Conservation (phyloP, 805 yeast genomes). For the Metschnikowia lachancei region DNA sequence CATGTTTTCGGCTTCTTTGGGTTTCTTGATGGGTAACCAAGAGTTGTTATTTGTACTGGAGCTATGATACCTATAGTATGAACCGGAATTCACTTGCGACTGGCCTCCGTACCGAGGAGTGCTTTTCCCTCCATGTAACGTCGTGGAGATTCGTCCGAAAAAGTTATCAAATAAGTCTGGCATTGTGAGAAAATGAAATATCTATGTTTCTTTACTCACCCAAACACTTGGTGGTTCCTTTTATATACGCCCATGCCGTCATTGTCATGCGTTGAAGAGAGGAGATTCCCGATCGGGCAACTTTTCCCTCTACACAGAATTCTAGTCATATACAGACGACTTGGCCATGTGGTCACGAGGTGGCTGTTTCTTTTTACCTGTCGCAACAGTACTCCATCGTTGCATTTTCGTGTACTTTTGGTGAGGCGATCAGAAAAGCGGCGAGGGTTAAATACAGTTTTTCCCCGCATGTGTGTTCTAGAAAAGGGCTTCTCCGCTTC, state of each 20-base stretch:
- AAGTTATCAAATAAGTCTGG: slow-evolving; percentile 42
- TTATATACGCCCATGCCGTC: background rate
- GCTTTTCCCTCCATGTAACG: slow-evolving; percentile 36
- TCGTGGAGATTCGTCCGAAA: slow-evolving; percentile 31
- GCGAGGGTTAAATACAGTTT: slow-evolving; percentile 1
- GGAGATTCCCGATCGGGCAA: slow-evolving; percentile 3
- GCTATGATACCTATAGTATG: slow-evolving; percentile 35
- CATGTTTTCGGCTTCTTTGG: slow-evolving; percentile 5
- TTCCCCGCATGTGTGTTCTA: background rate
- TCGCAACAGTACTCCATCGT: background rate
- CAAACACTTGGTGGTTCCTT: background rate
- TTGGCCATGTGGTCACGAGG: no score
- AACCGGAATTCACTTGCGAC: slow-evolving; percentile 38
- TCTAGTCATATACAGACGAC: no score
- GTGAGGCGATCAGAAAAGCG: background rate
- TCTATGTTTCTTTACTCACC: background rate
- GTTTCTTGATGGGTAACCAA: slow-evolving; percentile 32
- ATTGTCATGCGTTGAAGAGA: background rate
- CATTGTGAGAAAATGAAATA: slow-evolving; percentile 17
- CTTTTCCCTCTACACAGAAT: background rate
- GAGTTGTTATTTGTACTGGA: slow-evolving; percentile 38
- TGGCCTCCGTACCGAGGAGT: slow-evolving; percentile 30
- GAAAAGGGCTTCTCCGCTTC: background rate
- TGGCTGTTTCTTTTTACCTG: background rate
- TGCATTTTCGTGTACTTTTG: background rate